Base-by-base conservation (phyloP, 768 basidiomycete genomes). In the Rhodosporidiobolus odoratus region DNA sequence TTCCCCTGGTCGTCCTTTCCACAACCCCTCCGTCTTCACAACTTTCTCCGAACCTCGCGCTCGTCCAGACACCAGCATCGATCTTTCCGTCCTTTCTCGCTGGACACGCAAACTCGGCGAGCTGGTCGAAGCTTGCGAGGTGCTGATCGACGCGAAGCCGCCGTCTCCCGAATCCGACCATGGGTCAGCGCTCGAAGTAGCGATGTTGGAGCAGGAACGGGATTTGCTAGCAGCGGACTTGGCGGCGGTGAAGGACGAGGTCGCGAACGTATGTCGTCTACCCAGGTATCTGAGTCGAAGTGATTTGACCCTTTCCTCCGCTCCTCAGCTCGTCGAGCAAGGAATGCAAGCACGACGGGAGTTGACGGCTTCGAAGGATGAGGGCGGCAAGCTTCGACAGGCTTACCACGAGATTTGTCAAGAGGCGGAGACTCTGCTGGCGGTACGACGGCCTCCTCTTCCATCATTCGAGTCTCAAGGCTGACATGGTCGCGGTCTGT, bases 141-240 rank as follows among this genome's bases (percentile, higher is more conserved):
- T 47, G 8, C n/a, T 19, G 13, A 10, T n/a, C 16, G 35, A 60
- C 40, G 63, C 41, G 0, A 45, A 45, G 8, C 38, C 52, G 47
- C 47, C 37, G 30, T 32, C 37, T 30, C 63, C 17, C 27, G 32
- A 16, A 16, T 19, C 25, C 37, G 17, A 27, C n/a, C 45, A 34
- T 2, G 43, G 27, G 21, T 38, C 52, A 1, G 65, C 59, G 17
- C 60, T 71, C 32, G 69, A 71, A 35, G 40, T 63, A 2, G 64
- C 56, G 30, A 66, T 71, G 64, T 65, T 71, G 45, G 65, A 71
- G 47, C 65, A 71, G 53, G 69, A 71, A 41, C 58, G 69, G 38
- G 69, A 71, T 37, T 32, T 71, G 32, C 30, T 71, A 32, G 65
- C 69, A 1, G 69, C 69, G 4, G 60, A 71, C 32, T 32, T 71